Base-by-base conservation (phyloP, 2,329 filamentous ascomycete genomes). In the Tympanopsis confertula region DNA sequence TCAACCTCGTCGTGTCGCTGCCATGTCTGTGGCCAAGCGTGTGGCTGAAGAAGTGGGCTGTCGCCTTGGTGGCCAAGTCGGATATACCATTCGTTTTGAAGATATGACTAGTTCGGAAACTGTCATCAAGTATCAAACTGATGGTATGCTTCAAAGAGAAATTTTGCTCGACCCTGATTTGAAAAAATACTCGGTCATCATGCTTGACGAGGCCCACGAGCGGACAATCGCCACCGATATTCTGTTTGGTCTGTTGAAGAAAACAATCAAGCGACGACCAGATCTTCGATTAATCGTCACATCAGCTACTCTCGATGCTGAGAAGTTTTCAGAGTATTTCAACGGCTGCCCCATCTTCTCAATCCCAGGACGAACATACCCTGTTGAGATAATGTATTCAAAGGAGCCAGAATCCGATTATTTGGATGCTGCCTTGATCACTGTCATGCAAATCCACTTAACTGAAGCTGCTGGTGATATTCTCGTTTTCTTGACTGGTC, bases 81-180 rank as follows among this genome's bases (percentile, higher is more conserved):
- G 91, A 39, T 98, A 98, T 56, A 94, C 85, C 5, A 94, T 98
- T 53, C 86, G 91, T 55, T 98, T 98, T 54, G 91, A 98, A 53
- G 91, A 98, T 61, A 84, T 81, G 55, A 95, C 89, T 0, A 85
- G 81, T 45, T 78, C 86, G 2, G 72, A 80, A 14, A 98, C 91
- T 1, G 86, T 81, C 53, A 94, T 98, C 66, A 98, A 98, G 65
- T 98, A 98, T 64, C 95, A 98, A 89, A 98, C 91, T 13, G 91
- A 98, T 51, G 91, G 91, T 59, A 96, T 96, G 85, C 74, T 98
- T 55, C 80, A 95, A 62, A 76, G 91, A 65, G 91, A 98, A 62
- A 87, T 95, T 54, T 70, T 98, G 37, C 72, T 95, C 47, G 91
- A 98, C 55, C 84, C 88, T 1, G 83, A 94, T 49, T 64, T 98